phyloP scores from a whole-genome alignment of 164 flowering plant genomes.

The Protea cynaroides region DNA sequence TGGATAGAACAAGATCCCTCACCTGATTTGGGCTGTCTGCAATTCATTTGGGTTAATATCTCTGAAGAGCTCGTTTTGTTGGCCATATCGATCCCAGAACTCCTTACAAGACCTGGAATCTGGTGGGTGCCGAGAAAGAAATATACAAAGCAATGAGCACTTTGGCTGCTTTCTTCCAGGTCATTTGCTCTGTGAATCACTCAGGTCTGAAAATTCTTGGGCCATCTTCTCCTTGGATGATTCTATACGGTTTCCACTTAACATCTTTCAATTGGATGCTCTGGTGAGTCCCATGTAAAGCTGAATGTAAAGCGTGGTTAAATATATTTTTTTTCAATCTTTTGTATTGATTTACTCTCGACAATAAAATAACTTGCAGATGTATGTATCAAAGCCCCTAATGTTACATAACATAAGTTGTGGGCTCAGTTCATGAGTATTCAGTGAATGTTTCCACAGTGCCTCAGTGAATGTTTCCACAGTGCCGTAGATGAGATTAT shows the following conservation, averaged over 20 bases:
- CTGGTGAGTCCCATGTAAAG: too few relatives aligned
- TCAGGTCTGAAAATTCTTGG: not conserved
- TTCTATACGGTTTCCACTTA: not conserved
- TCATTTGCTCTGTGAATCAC: too few relatives aligned
- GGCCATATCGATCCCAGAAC: not conserved
- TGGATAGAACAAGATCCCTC: not conserved
- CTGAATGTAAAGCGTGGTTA: not conserved
- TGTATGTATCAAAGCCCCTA: conserved; percentile 4
- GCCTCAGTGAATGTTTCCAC: too few relatives aligned
- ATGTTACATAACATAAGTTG: not conserved
- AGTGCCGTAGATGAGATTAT: too few relatives aligned
- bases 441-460: not conserved
- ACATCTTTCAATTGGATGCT: not conserved
- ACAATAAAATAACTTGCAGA: not conserved
- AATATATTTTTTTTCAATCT: not conserved
- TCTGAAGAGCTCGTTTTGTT: not conserved
- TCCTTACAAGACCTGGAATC: not conserved
- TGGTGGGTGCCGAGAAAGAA: not conserved
- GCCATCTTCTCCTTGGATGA: not conserved
- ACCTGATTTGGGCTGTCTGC: not conserved
- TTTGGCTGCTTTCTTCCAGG: too few relatives aligned
- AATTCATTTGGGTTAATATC: too few relatives aligned
- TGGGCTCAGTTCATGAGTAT: not conserved
- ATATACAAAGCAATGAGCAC: too few relatives aligned
- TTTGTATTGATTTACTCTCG: conserved; percentile 2